Base-by-base conservation (phyloP, 129 eudicot species). In the Artemisia annua region DNA sequence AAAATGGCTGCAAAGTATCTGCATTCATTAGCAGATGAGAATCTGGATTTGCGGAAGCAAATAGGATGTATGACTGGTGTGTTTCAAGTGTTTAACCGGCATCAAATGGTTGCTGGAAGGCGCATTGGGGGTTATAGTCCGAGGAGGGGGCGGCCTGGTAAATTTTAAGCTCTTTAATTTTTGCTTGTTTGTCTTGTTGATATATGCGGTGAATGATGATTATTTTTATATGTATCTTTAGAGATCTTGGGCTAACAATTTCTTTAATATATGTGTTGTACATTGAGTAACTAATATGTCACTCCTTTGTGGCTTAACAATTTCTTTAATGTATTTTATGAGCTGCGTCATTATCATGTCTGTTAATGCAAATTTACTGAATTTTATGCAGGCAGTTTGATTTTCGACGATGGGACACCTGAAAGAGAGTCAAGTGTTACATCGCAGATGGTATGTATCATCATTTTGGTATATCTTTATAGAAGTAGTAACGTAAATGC, bases 1-100 rank as follows among this genome's bases (percentile, higher is more conserved):
- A 52, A 66, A 71, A 89, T 89, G 96, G 90, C 91, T 76, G 89
- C 98, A 54, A 92, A 87, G 66, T 81, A 87, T 70, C 70, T 93
- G 73, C 95, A 85, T 84, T 87, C 96, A 58, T 63, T 87, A 72
- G 84, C 90, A 43, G 96, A 92, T 77, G 98, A 87, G 6, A 92
- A 89, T 74, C 85, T 84, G 22, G 95, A 93, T 80, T 84, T 93
- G 79, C 84, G 78, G 68, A 89, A 87, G 87, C 98, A 92, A 53
- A 78, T 92, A 6, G 92, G 98, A 78, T 92, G 95, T 69, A 81
- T 84, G 86, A 87, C 84, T 16, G 96, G 96, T 22, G 86, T 89
- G 12, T 87, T 92, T 70, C 95, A 92, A 24, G 64, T 92, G 69
- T 89, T 92, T 54, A 95, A 89, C 67, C 91, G 95, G 3, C 85